phyloP scores from a whole-genome alignment of 2,329 filamentous ascomycete species.

The Aspergillus sp. region DNA sequence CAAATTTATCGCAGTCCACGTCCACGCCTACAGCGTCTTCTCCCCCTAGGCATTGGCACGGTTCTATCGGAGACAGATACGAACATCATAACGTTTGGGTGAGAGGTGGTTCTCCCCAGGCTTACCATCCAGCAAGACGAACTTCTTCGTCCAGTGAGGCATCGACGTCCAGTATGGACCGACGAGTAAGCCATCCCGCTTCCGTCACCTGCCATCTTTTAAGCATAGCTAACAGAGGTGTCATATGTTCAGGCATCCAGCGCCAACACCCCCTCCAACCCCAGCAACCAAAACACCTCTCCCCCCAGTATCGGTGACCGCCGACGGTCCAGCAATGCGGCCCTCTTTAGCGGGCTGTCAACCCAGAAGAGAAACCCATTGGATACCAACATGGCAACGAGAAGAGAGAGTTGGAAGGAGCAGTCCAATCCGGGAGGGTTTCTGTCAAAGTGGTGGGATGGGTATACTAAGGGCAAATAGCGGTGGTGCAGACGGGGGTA shows the following conservation, averaged over 20 bases:
- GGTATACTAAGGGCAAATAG: slow-evolving; percentile 27
- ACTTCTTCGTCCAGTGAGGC: slow-evolving; percentile 15
- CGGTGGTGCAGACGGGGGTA: not conserved
- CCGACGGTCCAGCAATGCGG: slow-evolving; percentile 18
- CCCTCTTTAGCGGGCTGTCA: slow-evolving; percentile 29
- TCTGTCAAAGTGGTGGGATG: slow-evolving; percentile 36
- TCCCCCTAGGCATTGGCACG: slow-evolving; percentile 30
- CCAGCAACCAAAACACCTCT: slow-evolving; percentile 4
- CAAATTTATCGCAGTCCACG: too few relatives aligned
- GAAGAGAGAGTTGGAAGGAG: slow-evolving; percentile 41
- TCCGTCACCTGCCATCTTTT: not conserved
- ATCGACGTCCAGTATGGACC: slow-evolving; percentile 15
- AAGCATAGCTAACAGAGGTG: not conserved
- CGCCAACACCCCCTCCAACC: not conserved
- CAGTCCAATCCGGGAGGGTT: slow-evolving; percentile 34
- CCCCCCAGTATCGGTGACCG: slow-evolving; percentile 17
- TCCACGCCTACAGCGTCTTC: not conserved
- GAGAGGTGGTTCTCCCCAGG: slow-evolving; percentile 18
- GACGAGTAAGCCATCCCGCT: slow-evolving; percentile 21
- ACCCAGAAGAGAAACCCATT: slow-evolving; percentile 39
- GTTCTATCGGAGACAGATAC: slow-evolving; percentile 25
- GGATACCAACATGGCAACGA: slow-evolving; percentile 28
- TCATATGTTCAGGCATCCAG: not conserved
- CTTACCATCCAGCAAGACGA: slow-evolving; percentile 11
- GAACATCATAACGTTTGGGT: slow-evolving; percentile 33